Conservation (phyloP, 202 grass and related monocot species). For the Setaria viridis region DNA sequence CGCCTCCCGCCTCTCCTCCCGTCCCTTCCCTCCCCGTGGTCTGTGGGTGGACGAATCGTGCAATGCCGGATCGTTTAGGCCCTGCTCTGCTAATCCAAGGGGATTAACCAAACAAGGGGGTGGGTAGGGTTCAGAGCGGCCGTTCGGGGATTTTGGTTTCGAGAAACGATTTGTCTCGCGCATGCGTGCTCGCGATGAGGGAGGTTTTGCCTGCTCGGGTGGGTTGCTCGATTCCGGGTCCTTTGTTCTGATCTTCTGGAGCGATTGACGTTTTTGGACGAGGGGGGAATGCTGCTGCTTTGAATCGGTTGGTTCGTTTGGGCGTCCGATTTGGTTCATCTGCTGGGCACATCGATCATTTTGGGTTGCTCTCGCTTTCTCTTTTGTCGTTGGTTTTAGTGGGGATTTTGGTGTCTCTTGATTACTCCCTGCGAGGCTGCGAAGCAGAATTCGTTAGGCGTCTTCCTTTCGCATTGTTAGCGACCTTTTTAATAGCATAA, state of each 20-base stretch:
- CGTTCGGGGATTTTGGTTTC: neutral
- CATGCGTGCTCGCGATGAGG: neutral
- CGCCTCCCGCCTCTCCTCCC: too few species aligned
- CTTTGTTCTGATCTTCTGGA: neutral
- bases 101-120: neutral
- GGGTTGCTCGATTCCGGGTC: neutral
- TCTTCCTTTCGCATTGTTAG: neutral
- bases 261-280: neutral
- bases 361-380: neutral
- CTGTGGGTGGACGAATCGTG: neutral
- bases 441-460: neutral
- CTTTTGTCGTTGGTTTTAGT: slow-evolving; percentile 7
- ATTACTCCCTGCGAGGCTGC: neutral
- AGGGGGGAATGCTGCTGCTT: slow-evolving; percentile 24
- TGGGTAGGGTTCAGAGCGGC: neutral
- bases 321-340: neutral
- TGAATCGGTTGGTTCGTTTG: slow-evolving; percentile 9
- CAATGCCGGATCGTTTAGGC: slow-evolving; percentile 25
- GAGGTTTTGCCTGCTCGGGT: neutral
- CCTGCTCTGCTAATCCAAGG: too few species aligned
- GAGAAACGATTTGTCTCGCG: neutral
- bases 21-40: neutral
- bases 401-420: neutral
- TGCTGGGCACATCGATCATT: neutral
- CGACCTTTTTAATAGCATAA: too few species aligned